Base-by-base conservation (phyloP, 495 filamentous ascomycete species). In the Letharia columbiana region DNA sequence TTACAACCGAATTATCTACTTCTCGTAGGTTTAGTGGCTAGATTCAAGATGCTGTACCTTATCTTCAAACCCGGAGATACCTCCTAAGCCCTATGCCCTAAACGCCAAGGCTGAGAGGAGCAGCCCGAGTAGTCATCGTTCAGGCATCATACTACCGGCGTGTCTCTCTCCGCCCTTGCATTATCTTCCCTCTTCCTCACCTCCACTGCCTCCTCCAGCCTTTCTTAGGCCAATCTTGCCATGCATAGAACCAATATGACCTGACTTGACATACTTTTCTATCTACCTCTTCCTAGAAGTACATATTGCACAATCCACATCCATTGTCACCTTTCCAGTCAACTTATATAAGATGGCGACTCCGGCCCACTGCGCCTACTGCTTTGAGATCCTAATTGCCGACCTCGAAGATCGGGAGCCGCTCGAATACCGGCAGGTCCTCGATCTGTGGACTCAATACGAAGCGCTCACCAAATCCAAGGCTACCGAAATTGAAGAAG, bases 301-400 rank as follows among this genome's bases (percentile, higher is more conserved):
- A 2, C 41, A 4, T 15, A 44, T 44, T 12, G 2, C 2, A 10
- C 10, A 11, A 5, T 52, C 31, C 49, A 52, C 23, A 0, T 52
- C n/a, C 52, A 56, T 8, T 7, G 11, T 42, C 2, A 15, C 6
- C 42, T 18, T 17, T 52, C 12, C 49, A 28, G n/a, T 11, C 23
- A 15, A 31, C 7, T 10, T 1, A 23, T 11, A 0, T n/a, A 33
- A 12, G 18, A 98, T 97, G 93, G 92, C 94, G 37, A 87, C 86
- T 50, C 73, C 82, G 60, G 86, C 86, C 52, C 92, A 97, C 71
- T 97, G 92, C 73, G 86, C 90, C 66, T 95, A 86, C 77, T 96
- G 91, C 78, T 97, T 98, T 81, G 92, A 98, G 76, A 78, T 79
- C 28, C 89, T 98, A 8, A 73, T 80, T 20, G 84, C 89, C 33